Conservation (phyloP, 495 filamentous ascomycete genomes). For the Schizothecium vesticola region DNA sequence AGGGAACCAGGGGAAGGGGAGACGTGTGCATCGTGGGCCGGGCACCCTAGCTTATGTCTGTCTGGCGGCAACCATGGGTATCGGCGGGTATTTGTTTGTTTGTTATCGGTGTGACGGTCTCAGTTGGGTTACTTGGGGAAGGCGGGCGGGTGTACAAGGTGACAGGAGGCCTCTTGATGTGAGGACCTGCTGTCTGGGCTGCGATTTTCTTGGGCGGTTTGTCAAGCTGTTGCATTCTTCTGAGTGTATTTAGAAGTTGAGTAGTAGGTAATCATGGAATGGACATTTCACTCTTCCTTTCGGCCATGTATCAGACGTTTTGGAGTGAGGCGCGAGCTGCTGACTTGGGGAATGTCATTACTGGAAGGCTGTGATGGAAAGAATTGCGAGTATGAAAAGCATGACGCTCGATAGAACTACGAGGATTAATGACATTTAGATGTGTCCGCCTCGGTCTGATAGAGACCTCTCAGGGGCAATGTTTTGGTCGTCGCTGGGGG, state of each 20-base stretch:
- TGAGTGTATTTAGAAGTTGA: neutral
- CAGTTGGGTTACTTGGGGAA: neutral
- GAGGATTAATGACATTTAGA: neutral
- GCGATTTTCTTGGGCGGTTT: neutral
- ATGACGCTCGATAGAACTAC: neutral
- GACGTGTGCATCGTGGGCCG: neutral
- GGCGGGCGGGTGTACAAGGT: neutral
- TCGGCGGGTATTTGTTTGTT: neutral
- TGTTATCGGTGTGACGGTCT: neutral
- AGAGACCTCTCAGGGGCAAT: constrained; percentile 1
- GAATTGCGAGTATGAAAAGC: neutral
- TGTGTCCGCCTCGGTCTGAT: neutral
- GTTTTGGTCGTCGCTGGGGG: neutral
- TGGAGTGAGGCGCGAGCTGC: neutral
- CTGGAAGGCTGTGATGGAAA: neutral
- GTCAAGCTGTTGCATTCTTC: neutral
- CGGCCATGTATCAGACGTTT: neutral
- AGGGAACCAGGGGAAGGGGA: neutral
- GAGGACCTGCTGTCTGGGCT: neutral
- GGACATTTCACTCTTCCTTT: neutral
- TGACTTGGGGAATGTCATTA: neutral
- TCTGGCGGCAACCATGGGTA: neutral
- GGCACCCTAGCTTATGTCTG: neutral
- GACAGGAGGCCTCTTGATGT: neutral
- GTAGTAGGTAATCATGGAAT: neutral